Evolutionary conservation across 1,284 basidiomycete species (phyloP), one percentile per base, ranked within the genome.

Genomic region (Vanrija sp.): DNA sequence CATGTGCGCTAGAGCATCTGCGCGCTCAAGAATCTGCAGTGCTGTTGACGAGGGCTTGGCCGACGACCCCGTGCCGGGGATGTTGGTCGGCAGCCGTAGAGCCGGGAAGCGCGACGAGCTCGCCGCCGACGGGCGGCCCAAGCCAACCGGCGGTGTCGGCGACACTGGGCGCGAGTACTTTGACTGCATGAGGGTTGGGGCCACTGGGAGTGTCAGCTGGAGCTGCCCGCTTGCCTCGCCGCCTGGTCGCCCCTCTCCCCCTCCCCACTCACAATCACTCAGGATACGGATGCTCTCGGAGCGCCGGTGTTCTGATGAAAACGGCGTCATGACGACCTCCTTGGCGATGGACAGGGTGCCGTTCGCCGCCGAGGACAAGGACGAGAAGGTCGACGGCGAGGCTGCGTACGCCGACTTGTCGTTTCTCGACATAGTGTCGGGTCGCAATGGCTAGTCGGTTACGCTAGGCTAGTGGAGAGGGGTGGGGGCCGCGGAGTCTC

Each of bases 141-240:
- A 38, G 21, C 43, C 26, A 8, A 43, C 48, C 2, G 46, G 26
- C 39, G 48, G 40, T 25, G 38, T 40, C 29, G 43, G 15, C 4
- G 43, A 34, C 39, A 42, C 42, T 5, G 49, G 40, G 16, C 18
- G 39, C 39, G 28, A 49, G 49, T 47, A 62, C 38, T 50, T 53
- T 21, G 89, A 88, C 5, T 90, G 91, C 90, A 94, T 91, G 66
- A 94, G 86, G 57, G 86, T 85, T 12, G 91, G 91, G 5, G 91
- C 89, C 68, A 94, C 91, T 94, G 71, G 12, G 23, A 14, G 19
- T 26, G 42, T 48, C 23, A 49, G 40, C 34, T 14, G 9, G 14
- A 10, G 15, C 10, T 8, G 43, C 15, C 43, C 12, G 26, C 15
- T 16, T 45, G 16, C 23, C 25, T 26, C 43, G 1, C 19, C 43